phyloP scores from a whole-genome alignment of 2,329 filamentous ascomycete genomes.

The Colletotrichum sp. region DNA sequence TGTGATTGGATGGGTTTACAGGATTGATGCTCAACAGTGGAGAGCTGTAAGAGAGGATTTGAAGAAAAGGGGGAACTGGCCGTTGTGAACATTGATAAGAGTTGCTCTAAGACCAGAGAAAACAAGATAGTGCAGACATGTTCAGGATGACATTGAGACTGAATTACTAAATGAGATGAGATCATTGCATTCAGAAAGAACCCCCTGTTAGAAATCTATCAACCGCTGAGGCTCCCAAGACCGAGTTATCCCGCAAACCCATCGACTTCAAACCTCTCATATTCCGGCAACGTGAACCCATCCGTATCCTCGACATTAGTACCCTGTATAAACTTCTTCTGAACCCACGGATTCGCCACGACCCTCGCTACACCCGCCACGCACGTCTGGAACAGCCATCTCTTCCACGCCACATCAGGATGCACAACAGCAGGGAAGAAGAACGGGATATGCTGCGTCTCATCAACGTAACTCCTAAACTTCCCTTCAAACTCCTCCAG shows the following conservation, averaged over 20 bases:
- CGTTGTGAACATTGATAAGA: not conserved
- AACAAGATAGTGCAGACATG: not conserved
- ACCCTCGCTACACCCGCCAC: constrained; percentile 16
- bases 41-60: not conserved
- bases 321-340: not conserved
- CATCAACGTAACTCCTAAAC: constrained; percentile 13
- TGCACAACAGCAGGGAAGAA: not conserved
- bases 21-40: not conserved
- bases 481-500: constrained; percentile 14
- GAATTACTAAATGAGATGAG: not conserved
- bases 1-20: not conserved
- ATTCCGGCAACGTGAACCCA: not conserved
- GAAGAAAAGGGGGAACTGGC: not conserved
- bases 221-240: not conserved
- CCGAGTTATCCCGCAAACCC: not conserved
- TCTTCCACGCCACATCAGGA: constrained; percentile 1
- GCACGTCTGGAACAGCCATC: not conserved
- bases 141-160: not conserved
- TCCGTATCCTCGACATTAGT: not conserved
- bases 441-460: constrained; percentile 11
- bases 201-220: too few species aligned
- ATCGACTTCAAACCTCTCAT: not conserved
- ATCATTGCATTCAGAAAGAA: not conserved
- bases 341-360: not conserved
- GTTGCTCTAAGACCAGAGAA: not conserved